phyloP scores from a whole-genome alignment of 2,329 filamentous ascomycete species.

The Dryadomyces quercus-mongolicae region DNA sequence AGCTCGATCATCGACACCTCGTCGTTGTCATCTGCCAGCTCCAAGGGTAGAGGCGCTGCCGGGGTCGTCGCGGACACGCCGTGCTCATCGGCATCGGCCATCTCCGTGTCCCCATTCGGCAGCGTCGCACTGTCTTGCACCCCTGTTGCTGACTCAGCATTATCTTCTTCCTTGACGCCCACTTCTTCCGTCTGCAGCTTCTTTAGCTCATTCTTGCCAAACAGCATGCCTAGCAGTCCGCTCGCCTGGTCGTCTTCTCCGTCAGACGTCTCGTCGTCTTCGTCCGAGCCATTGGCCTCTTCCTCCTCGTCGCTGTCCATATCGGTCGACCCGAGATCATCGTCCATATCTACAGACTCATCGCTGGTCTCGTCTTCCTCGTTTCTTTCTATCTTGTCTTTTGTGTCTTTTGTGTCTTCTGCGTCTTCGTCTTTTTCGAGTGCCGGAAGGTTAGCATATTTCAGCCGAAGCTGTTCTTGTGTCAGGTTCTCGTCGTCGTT shows the following conservation, averaged over 20 bases:
- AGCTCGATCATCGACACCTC: constrained; percentile 17
- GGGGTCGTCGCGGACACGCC: neutral
- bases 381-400: constrained; percentile 14
- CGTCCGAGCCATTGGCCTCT: constrained; percentile 33
- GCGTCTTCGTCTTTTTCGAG: constrained; percentile 17
- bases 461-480: constrained; percentile 54
- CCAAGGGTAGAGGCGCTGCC: neutral
- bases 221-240: constrained; percentile 44
- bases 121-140: too few species aligned
- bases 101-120: constrained; percentile 18
- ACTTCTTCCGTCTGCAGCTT: constrained; percentile 32
- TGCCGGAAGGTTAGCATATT: constrained; percentile 54
- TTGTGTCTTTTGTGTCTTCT: constrained; percentile 13
- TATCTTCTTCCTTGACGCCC: constrained; percentile 13
- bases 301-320: constrained; percentile 28
- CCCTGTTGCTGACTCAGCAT: neutral
- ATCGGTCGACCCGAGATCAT: constrained; percentile 50
- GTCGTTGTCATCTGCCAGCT: constrained; percentile 1
- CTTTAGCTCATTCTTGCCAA: constrained; percentile 45
- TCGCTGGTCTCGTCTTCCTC: constrained; percentile 38
- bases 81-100: constrained; percentile 17
- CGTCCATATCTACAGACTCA: constrained; percentile 58
- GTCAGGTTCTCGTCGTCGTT: constrained; percentile 52
- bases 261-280: constrained; percentile 20
- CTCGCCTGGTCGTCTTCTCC: constrained; percentile 27